Evolutionary conservation across 805 yeast species (phyloP), one percentile per base, ranked within the genome.

Genomic region (Danielia reshetovae): DNA sequence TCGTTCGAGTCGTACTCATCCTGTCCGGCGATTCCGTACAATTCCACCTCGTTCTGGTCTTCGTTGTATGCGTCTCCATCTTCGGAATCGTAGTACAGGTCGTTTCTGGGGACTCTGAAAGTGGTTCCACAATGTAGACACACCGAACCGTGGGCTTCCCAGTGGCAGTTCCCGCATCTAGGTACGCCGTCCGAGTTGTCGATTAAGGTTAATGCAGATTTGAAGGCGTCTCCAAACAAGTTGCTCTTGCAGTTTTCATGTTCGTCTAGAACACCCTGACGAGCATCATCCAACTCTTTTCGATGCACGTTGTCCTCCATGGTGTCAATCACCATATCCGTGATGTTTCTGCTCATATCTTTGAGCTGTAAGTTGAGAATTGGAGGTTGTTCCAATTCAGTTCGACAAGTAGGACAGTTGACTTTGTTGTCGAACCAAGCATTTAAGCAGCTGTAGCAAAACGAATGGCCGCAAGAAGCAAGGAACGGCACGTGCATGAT

Each of bases 141-240:
- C n/a, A 58, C 64, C 3, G 70, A 59, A 0, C 85, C 87, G 40
- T 75, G 75, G 1, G 82, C 77, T 48, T 84, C 90, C 90, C 90
- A 84, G 49, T 79, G 87, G 53, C 93, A 84, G 37, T 75, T 72
- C 6, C 83, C 75, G 50, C 93, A 84, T 35, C 90, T 59, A 0
- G 83, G 75, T 7, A 83, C 85, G 2, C 88, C 88, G 48, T 84
- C 90, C 18, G 75, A 75, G 18, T 62, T 63, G 48, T 81, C 88
- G 1, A 79, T 62, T 3, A 77, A 55, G 0, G 81, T 78, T 11
- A 67, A 55, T 2, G 77, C 74, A 12, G 68, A 51, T n/a, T 65
- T 59, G 54, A 81, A 80, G 2, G 70, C 51, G 22, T 68, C 70
- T 3, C 70, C 70, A 55, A 75, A 81, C 27, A 78, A 52, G 21